Base-by-base conservation (phyloP, 1,284 basidiomycete species). In the Sanghuangporus sanghuang region DNA sequence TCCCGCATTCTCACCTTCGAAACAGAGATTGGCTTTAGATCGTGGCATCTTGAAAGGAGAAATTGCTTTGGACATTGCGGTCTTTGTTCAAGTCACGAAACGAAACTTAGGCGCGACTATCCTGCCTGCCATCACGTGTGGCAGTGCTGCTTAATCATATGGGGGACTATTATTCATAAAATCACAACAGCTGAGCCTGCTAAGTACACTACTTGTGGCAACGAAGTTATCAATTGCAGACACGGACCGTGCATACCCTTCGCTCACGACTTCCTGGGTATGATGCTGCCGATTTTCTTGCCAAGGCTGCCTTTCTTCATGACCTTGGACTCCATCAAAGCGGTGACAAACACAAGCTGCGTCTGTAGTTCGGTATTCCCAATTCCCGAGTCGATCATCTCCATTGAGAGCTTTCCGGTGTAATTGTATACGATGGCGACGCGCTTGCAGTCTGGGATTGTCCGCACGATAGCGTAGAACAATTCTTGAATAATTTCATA, bases 401-500 rank as follows among this genome's bases (percentile, higher is more conserved):
- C 64, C 0, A 64, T 55, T 32, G 54, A 59, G 8, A 54, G 64
- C 8, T 61, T 61, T 11, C 42, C 53, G 7, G 48, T 57, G 32
- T 56, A 59, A 55, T 64, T 64, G 59, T 50, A 61, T 6, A 64
- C 36, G 32, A 64, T 35, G 11, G 64, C 64, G 23, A 50, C 55
- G 38, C 64, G 64, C 11, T 56, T 54, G n/a, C 40, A 32, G 3
- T n/a, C 40, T n/a, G 64, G 64, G 11, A 52, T 64, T n/a, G 59
- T 57, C 6, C 64, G 59, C 27, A 64, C 63, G 27, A 61, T 35
- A 11, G 63, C 63, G 46, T 60, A 61, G 59, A 64, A 64, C 11
- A 61, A 38, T 40, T 64, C 63, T 36, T 64, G 63, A 11, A 64
- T 44, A 40, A 59, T 49, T 16, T 64, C 63, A 46, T 64, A 64